Percentiles rank a stretch among this genome's conserved stretches.
Conservation (phyloP, 2,329 filamentous ascomycete genomes). For the Ophiostoma ips region DNA sequence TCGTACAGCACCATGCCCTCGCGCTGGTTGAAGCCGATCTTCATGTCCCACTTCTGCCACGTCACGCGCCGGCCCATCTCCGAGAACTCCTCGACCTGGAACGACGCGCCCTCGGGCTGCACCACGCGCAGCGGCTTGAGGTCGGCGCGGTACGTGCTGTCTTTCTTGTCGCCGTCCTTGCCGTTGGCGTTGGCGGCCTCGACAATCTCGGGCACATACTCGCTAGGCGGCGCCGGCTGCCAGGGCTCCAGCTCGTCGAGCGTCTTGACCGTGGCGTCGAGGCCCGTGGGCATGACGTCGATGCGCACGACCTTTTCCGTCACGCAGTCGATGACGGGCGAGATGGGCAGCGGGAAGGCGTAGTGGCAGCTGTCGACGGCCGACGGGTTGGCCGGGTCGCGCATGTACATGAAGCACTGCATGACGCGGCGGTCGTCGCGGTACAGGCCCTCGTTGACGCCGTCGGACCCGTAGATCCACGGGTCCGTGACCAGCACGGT, state of each 20-base stretch:
- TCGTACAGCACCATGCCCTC: slow-evolving; percentile 61
- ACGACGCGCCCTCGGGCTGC: slow-evolving; percentile 15
- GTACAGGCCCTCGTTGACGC: slow-evolving; percentile 16
- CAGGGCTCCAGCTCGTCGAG: slow-evolving; percentile 18
- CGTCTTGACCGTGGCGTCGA: slow-evolving; percentile 35
- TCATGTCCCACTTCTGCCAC: slow-evolving; percentile 58
- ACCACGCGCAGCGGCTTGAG: slow-evolving; percentile 37
- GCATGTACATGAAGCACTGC: slow-evolving; percentile 54
- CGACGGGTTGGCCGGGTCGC: slow-evolving; percentile 43
- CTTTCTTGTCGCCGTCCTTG: too few species aligned
- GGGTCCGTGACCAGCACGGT: slow-evolving; percentile 45
- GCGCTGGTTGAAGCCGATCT: slow-evolving; percentile 54
- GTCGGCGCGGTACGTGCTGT: slow-evolving; percentile 24
- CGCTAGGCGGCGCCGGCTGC: slow-evolving; percentile 25
- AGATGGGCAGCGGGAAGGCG: slow-evolving; percentile 38
- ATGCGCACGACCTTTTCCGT: slow-evolving; percentile 29
- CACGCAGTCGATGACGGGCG: slow-evolving; percentile 42
- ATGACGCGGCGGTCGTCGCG: slow-evolving; percentile 21
- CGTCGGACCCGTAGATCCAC: slow-evolving; percentile 50
- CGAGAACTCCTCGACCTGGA: slow-evolving; percentile 31
- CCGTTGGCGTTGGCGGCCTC: too few species aligned
- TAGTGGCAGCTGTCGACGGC: slow-evolving; percentile 52
- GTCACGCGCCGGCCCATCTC: slow-evolving; percentile 28
- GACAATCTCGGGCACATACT: slow-evolving; percentile 25
- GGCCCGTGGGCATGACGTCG: slow-evolving; percentile 29